Evolutionary conservation across 176 grass and related monocot genomes (phyloP).

Genomic region (Aegilops sharonensis): DNA sequence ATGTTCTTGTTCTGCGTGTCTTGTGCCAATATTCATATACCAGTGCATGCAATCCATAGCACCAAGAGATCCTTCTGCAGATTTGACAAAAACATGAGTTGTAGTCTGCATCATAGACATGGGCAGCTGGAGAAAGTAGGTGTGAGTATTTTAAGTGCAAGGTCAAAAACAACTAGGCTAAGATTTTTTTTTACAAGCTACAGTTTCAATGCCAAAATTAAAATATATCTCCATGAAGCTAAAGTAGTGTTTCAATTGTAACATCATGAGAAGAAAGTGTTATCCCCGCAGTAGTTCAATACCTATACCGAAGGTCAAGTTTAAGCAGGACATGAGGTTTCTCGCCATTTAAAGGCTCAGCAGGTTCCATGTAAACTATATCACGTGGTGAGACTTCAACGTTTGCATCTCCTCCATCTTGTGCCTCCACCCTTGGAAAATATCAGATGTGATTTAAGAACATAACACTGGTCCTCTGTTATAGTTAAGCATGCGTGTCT

Average conservation of each 20-base stretch:
- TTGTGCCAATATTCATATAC: constrained; percentile 88
- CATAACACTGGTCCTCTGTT: not conserved
- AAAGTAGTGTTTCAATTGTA: constrained; percentile 7
- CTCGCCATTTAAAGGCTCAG: constrained; percentile 58
- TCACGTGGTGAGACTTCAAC: constrained; percentile 74
- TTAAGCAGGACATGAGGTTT: constrained; percentile 69
- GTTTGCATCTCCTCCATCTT: constrained; percentile 91
- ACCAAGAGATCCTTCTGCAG: constrained; percentile 71
- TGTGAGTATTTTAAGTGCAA: not conserved
- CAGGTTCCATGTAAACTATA: constrained; percentile 69
- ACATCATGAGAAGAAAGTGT: not conserved
- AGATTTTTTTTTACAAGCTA: not conserved
- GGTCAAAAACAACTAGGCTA: not conserved
- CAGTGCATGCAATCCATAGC: constrained; percentile 61
- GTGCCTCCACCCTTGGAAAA: constrained; percentile 75
- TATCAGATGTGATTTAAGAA: constrained; percentile 7
- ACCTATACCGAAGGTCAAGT: constrained; percentile 88
- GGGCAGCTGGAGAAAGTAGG: constrained; percentile 6
- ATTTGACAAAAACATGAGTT: constrained; percentile 15
- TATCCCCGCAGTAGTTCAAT: constrained; percentile 18
- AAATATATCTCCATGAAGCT: constrained; percentile 3
- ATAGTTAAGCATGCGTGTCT: not conserved
- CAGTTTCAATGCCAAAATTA: not conserved
- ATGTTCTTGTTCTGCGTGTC: constrained; percentile 67
- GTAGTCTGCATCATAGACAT: not conserved